Evolutionary conservation across 2,329 filamentous ascomycete genomes (phyloP), one percentile per base, ranked within the genome.

Genomic region (Neonectria neomacrospora): DNA sequence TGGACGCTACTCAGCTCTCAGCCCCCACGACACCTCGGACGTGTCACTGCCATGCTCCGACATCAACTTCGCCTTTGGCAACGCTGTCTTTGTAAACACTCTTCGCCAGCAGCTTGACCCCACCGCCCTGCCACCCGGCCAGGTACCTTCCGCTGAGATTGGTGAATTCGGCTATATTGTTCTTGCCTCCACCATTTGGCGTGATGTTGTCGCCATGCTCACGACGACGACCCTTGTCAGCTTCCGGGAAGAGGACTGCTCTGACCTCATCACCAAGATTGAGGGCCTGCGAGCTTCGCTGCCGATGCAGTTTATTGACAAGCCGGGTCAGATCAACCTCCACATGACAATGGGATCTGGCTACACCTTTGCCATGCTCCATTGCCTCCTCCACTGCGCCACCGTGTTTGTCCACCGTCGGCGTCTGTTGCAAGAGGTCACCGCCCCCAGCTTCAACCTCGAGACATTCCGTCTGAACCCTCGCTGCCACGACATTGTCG

Each of bases 321-420:
- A 88, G 76, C 83, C 85, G 0, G 85, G 84, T 41, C 86, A 89
- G 76, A 86, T 88, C 72, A 86, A 83, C 70, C 78, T 88, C 5
- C 86, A 89, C 74, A 87, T 89, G 72, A 88, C 86, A 20, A 88
- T 88, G 86, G 86, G 86, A 37, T 88, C 86, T 47, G 86, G 86
- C 58, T 86, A 85, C 70, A 88, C 85, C 0, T 89, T 86, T 72
- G 86, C 86, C 65, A 87, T 89, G 84, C 81, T 89, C 54, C 86
- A 89, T 74, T 87, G 84, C 60, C 81, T 89, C 22, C 79, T 89
- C 20, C 86, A 88, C 73, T 88, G 85, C 69, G 84, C 86, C 10
- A 86, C 84, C 28, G 85, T 88, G 66, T 88, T 89, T 73, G 84
- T 88, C 50, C 86, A 88, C 72, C 85, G 86, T 9, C 85, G 86